A percentile compares a stretch with the other conserved stretches of the same genome.
phyloP scores from a whole-genome alignment of 768 basidiomycete genomes.

The Rickenella mellea region DNA sequence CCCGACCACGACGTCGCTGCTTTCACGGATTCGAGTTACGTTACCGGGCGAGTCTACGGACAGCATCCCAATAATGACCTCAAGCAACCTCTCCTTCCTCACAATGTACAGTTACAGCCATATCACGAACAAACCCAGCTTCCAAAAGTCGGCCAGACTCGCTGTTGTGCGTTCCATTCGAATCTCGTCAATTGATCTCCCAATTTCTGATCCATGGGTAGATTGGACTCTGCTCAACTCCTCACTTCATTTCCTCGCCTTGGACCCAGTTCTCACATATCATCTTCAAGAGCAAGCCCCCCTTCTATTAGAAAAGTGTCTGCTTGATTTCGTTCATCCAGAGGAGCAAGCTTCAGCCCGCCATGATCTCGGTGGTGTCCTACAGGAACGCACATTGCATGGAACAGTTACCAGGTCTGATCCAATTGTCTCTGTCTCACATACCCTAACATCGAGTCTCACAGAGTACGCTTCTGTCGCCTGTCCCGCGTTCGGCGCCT shows the following conservation, averaged over 20 bases:
- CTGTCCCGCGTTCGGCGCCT: conserved; percentile 62
- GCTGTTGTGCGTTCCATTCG: conserved; percentile 55
- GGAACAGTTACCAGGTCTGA: conserved; percentile 73
- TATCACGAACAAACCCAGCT: no score
- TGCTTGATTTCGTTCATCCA: conserved; percentile 76
- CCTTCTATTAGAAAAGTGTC: conserved; percentile 57
- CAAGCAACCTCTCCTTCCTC: no score
- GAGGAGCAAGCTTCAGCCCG: conserved; percentile 72
- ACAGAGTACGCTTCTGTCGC: conserved; percentile 72
- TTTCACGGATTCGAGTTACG: no score
- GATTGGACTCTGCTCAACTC: conserved; percentile 79
- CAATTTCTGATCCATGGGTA: conserved; percentile 37
- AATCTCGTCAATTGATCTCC: conserved; percentile 14
- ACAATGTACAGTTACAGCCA: no score
- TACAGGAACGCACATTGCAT: conserved; percentile 66
- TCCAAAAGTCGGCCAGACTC: conserved; percentile 60
- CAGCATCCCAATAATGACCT: no score
- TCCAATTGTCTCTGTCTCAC: conserved; percentile 7
- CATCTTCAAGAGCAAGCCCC: conserved; percentile 69
- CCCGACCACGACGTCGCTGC: no score
- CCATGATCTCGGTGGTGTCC: conserved; percentile 63
- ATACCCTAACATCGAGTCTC: conserved; percentile 1
- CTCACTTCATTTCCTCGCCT: conserved; percentile 69
- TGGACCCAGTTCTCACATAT: conserved; percentile 67
- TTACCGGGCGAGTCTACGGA: no score